Evolutionary conservation across 108 stramenopile species (phyloP).

Genomic region (Mediolabrus comicus): DNA sequence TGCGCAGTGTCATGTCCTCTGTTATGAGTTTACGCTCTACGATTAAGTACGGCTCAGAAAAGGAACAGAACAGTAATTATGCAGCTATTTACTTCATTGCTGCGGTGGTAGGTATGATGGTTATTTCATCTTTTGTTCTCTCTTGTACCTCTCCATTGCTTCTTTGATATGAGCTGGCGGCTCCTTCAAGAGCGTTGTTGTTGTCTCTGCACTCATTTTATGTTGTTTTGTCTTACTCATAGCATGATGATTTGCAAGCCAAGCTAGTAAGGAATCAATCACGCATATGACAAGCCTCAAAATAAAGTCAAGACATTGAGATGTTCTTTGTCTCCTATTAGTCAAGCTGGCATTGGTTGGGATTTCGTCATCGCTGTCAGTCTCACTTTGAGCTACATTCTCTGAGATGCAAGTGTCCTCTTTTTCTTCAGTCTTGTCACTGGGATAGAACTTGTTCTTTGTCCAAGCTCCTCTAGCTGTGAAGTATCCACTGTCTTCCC

Average conservation of each 20-base stretch:
- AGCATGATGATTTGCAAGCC: neutral
- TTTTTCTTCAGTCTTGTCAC: slow-evolving; percentile 7
- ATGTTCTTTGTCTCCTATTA: neutral
- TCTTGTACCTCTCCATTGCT: slow-evolving; percentile 27
- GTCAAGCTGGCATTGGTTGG: too few species aligned
- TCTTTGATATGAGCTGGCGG: slow-evolving; percentile 19
- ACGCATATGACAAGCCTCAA: neutral
- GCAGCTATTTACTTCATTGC: too few species aligned
- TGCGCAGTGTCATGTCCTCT: too few species aligned
- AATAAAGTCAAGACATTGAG: neutral
- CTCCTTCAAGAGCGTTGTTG: neutral
- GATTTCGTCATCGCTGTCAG: too few species aligned
- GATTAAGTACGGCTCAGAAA: too few species aligned
- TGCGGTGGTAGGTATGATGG: too few species aligned
- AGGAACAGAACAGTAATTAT: too few species aligned
- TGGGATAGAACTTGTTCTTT: slow-evolving; percentile 11
- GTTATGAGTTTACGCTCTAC: too few species aligned
- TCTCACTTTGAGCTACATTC: neutral
- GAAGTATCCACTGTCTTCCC: slow-evolving; percentile 23
- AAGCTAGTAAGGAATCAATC: neutral
- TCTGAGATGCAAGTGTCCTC: slow-evolving; percentile 5
- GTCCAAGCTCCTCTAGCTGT: slow-evolving; percentile 19
- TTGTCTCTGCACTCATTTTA: too few species aligned
- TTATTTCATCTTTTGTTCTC: neutral
- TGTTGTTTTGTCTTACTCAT: neutral